A percentile compares a stretch with the other conserved stretches of the same genome.
phyloP scores from a whole-genome alignment of 202 grass and related monocot species.

The Musa balbisiana region DNA sequence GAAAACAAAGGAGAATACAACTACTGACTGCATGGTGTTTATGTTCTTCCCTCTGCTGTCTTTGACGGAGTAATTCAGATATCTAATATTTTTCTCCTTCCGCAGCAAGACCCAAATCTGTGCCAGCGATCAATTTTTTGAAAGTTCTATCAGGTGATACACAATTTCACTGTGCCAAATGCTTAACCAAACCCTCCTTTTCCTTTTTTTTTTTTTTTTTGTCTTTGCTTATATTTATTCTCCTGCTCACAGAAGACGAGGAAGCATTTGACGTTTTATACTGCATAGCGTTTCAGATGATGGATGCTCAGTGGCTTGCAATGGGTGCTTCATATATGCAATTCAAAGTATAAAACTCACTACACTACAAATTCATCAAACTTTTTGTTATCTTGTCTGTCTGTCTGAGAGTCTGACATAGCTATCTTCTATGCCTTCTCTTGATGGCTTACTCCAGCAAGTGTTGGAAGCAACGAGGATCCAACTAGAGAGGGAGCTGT shows the following conservation, averaged over 20 bases:
- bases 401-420: not conserved
- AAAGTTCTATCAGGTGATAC: too few relatives aligned
- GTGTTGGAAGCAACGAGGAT: constrained; percentile 54
- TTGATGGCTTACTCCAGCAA: constrained; percentile 35
- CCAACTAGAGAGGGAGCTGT: constrained; percentile 67
- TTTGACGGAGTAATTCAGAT: constrained; percentile 15
- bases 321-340: constrained; percentile 79
- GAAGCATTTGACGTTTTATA: constrained; percentile 63
- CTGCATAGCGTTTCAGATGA: constrained; percentile 57
- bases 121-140: too few relatives aligned
- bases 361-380: not conserved
- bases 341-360: constrained; percentile 60
- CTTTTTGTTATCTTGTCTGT: not conserved
- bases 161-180: too few relatives aligned
- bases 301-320: constrained; percentile 64
- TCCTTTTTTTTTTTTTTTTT: too few relatives aligned
- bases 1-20: constrained; percentile 26
- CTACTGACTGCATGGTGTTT: constrained; percentile 34
- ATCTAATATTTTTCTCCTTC: too few relatives aligned
- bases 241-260: constrained; percentile 27
- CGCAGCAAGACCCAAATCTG: too few relatives aligned
- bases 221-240: too few relatives aligned
- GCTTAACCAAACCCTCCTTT: too few relatives aligned
- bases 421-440: not conserved
- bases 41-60: constrained; percentile 22